Base-by-base conservation (phyloP, 305 asterid genomes). In the Ajuga reptans region DNA sequence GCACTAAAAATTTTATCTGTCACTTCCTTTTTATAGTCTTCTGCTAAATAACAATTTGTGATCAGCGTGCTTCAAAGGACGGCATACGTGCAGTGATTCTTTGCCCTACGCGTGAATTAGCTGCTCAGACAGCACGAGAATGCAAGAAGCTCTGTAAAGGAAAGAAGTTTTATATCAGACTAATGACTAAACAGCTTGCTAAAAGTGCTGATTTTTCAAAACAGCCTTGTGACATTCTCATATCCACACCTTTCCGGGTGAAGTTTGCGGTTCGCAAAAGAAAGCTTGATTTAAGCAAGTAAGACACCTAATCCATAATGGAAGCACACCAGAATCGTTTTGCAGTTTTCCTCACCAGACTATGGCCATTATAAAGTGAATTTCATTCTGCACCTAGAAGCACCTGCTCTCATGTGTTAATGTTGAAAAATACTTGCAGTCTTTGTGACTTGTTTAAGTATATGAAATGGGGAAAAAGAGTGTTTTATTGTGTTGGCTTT, bases 111-210 rank as follows among this genome's bases (percentile, higher is more conserved):
- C 89, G 92, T 12, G 99, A 93, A 77, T 80, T 93, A 78, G 97
- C 99, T 72, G 97, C 96, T 78, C 99, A 93, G 87, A 93, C 96
- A 36, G 78, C 95, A 61, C 81, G 97, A 64, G 99, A 93, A 79
- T 90, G 97, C 89, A 89, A 85, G 80, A 90, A 85, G 82, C 66
- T 93, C 83, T 56, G 83, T 58, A 86, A 82, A 76, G 94, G 98
- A 67, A 93, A 84, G 85, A 87, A 84, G 78, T 93, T 93, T 65
- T 75, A 78, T 78, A 79, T 90, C 81, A 93, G 83, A 78, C 73
- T 90, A 73, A 85, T 93, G 97, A 93, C 97, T 33, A 93, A 93
- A 81, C 88, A 89, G 79, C 90, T 90, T 14, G 72, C 88, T 60
- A 90, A 85, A 83, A 79, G 85, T 77, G 95, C 89, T 18, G 95